These are phyloP conservation scores for Yamadazyma blattariae DNA, from an alignment of 1,139 yeast species.

Conservation along the genomic window DNA sequence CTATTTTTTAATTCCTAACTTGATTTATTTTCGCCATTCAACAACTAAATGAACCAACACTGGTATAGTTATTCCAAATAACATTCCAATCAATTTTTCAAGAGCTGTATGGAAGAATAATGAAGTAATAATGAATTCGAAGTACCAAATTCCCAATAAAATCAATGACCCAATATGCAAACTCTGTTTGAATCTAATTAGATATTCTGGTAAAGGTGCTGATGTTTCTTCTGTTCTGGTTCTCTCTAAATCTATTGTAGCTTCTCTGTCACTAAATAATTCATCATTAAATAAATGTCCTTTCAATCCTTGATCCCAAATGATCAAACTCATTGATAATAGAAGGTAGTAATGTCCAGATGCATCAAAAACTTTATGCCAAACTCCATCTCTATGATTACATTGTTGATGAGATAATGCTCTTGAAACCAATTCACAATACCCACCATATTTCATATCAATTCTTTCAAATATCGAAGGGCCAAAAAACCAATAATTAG, in stretches of 20 bases:
- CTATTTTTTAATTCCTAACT: too few species aligned
- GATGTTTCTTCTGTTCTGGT: too few species aligned
- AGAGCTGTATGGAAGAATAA: conserved; percentile 58
- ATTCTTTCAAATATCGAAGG: conserved; percentile 44
- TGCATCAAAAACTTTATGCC: conserved; percentile 60
- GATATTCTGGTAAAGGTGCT: too few species aligned
- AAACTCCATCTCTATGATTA: conserved; percentile 25
- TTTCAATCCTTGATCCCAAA: conserved; percentile 32
- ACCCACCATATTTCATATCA: conserved; percentile 39
- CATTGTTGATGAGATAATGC: conserved; percentile 9
- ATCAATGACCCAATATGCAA: conserved; percentile 8
- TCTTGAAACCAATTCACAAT: conserved; percentile 21
- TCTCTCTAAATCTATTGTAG: background rate
- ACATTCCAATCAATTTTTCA: conserved; percentile 55
- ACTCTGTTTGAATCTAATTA: background rate
- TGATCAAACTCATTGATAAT: conserved; percentile 44
- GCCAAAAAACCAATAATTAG: conserved; percentile 47
- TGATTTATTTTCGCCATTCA: too few species aligned
- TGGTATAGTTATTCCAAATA: conserved; percentile 45
- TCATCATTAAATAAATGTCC: background rate
- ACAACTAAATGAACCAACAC: conserved; percentile 8
- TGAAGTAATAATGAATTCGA: conserved; percentile 51
- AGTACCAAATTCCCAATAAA: conserved; percentile 34
- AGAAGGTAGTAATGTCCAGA: conserved; percentile 64
- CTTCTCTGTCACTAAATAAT: background rate